Base-by-base conservation (phyloP, 2,329 filamentous ascomycete species). In the Phaeosphaeria sp. region DNA sequence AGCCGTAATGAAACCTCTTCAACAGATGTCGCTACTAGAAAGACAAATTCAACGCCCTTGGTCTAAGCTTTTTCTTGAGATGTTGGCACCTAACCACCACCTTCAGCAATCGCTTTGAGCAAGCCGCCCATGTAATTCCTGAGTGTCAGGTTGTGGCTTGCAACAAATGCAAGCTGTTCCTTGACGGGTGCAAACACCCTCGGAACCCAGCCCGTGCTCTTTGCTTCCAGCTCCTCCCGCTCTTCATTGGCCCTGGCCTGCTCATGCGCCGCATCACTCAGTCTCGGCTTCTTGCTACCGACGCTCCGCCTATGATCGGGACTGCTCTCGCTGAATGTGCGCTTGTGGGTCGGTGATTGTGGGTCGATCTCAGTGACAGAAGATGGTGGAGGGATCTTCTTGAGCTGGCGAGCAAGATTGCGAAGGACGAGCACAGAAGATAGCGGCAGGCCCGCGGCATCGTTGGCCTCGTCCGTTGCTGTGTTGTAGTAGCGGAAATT, bases 391-490 rank as follows among this genome's bases (percentile, higher is more conserved):
- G 72, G 68, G 3, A 79, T 69, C 53, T 78, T 79, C 20, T 71
- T 74, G 22, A 80, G 68, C 55, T 78, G 75, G 22, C 80, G 77
- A 13, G 91, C 91, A 59, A 95, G 86, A 72, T 95, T 95, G 27
- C 91, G 86, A 46, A 95, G 82, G 36, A 95, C 90, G 25, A 94
- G 82, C 15, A 90, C 88, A 2, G 90, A 89, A 53, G 89, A 91
- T 6, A 94, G 82, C n/a, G 91, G 90, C 36, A 94, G 88, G 5
- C 91, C 91, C 1, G 89, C 89, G 2, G 91, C 89, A 69, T 92
- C 81, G 53, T 66, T 64, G 4, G 74, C 72, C 63, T 85, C 83
- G 60, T 85, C 83, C 15, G 77, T 76, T 1, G 78, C 74, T n/a
- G 82, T 83, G 50, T 81, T 81, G 63, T 79, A 76, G 64, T 77